Evolutionary conservation across 352 stramenopile species (phyloP).

Genomic region (Globisporangium heterothallicum): DNA sequence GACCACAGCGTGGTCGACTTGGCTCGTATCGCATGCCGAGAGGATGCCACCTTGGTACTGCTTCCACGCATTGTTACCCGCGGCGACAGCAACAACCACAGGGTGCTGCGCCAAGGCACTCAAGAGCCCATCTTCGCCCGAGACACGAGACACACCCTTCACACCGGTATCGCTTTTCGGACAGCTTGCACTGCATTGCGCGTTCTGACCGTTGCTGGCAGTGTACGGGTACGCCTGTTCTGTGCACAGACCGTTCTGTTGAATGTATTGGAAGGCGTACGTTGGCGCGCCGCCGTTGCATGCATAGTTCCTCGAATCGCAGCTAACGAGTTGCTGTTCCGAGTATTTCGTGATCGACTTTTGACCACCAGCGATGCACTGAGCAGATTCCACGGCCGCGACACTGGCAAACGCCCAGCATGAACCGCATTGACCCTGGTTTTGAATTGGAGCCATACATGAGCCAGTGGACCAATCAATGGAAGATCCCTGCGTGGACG

Average conservation of each 20-base stretch:
- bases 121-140: slow-evolving; percentile 67
- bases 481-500: background rate
- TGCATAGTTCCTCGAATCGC: slow-evolving; percentile 79
- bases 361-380: slow-evolving; percentile 75
- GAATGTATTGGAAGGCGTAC: slow-evolving; percentile 91
- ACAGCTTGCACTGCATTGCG: slow-evolving; percentile 29
- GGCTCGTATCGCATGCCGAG: slow-evolving; percentile 50
- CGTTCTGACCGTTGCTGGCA: slow-evolving; percentile 21
- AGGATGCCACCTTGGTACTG: slow-evolving; percentile 94
- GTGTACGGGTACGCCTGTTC: slow-evolving; percentile 81
- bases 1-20: slow-evolving; percentile 96
- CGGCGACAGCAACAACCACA: slow-evolving; percentile 92
- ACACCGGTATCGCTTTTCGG: slow-evolving; percentile 27
- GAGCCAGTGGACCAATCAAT: slow-evolving; percentile 25
- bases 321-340: slow-evolving; percentile 91
- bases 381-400: slow-evolving; percentile 84
- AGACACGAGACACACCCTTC: slow-evolving; percentile 57
- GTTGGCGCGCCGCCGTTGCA: slow-evolving; percentile 89
- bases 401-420: slow-evolving; percentile 96
- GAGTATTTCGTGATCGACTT: slow-evolving; percentile 72
- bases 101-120: slow-evolving; percentile 87
- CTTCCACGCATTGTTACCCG: slow-evolving; percentile 92
- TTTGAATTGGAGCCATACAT: slow-evolving; percentile 73
- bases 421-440: slow-evolving; percentile 94
- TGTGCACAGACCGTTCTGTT: slow-evolving; percentile 73